These are phyloP conservation scores for Neurospora sp. DNA, from an alignment of 495 filamentous ascomycete genomes.

Conservation along the genomic window DNA sequence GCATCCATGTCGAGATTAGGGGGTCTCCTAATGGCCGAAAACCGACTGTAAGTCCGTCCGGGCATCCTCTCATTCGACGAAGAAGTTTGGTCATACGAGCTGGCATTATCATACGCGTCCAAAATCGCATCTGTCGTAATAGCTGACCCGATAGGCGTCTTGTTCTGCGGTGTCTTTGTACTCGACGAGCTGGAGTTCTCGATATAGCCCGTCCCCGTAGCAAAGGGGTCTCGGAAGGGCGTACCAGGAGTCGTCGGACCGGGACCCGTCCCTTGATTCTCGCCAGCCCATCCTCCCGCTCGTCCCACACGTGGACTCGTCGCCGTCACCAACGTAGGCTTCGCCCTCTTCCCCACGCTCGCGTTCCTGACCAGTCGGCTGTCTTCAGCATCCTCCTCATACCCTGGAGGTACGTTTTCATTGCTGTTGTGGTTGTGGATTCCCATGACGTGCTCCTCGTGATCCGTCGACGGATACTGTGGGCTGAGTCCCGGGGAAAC, in stretches of 20 bases:
- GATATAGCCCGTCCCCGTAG: conserved; percentile 31
- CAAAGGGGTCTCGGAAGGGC: conserved; percentile 18
- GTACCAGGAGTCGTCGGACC: conserved; percentile 18
- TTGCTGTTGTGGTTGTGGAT: neutral
- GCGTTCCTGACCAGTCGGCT: conserved; percentile 63
- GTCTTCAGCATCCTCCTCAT: conserved; percentile 48
- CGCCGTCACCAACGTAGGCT: conserved; percentile 60
- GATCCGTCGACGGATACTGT: conserved; percentile 34
- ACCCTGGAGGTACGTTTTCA: conserved; percentile 32
- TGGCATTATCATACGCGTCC: conserved; percentile 21
- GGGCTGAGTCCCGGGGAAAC: conserved; percentile 32
- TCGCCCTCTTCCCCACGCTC: conserved; percentile 64
- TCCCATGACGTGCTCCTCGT: conserved; percentile 36
- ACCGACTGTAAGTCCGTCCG: conserved; percentile 26
- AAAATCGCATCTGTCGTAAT: conserved; percentile 32
- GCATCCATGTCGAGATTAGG: conserved; percentile 71
- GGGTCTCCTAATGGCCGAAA: conserved; percentile 52
- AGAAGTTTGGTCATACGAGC: neutral
- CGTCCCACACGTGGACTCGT: conserved; percentile 13
- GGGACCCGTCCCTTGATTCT: conserved; percentile 18
- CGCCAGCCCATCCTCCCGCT: conserved; percentile 15
- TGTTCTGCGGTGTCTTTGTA: conserved; percentile 10
- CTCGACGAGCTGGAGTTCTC: conserved; percentile 34
- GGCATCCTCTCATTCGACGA: neutral
- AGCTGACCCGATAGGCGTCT: conserved; percentile 9